Evolutionary conservation across 1,284 basidiomycete genomes (phyloP).

Genomic region (Coniophora puteana): DNA sequence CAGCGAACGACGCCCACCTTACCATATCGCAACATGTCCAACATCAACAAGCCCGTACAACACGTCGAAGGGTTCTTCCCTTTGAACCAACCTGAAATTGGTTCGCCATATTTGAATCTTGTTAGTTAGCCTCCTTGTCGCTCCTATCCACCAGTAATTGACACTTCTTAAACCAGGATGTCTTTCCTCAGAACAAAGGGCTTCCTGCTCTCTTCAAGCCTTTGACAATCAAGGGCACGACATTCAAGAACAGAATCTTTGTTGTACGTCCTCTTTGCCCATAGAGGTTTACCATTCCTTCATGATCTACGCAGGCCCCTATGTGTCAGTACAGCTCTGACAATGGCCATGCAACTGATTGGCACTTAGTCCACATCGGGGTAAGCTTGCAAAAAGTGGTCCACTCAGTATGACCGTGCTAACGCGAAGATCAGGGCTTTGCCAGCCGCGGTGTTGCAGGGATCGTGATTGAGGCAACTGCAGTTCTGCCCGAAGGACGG

Average conservation of each 20-base stretch:
- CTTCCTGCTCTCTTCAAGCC: conserved; percentile 67
- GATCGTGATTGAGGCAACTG: conserved; percentile 67
- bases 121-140: conserved; percentile 19
- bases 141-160: neutral
- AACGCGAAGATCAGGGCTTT: conserved; percentile 36
- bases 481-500: conserved; percentile 75
- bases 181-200: conserved; percentile 39
- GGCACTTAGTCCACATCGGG: conserved; percentile 76
- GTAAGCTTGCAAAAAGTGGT: conserved; percentile 28
- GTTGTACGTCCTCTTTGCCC: conserved; percentile 34
- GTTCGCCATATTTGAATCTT: conserved; percentile 37
- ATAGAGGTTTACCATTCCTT: neutral
- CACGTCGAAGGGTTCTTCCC: conserved; percentile 54
- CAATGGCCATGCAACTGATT: conserved; percentile 70
- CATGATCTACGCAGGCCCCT: conserved; percentile 45
- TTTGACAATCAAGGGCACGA: conserved; percentile 55
- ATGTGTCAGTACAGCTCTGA: conserved; percentile 80
- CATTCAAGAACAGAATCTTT: conserved; percentile 73
- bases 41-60: conserved; percentile 46
- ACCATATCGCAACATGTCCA: conserved; percentile 19
- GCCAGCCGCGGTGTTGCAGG: conserved; percentile 60
- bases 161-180: conserved; percentile 26
- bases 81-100: conserved; percentile 59
- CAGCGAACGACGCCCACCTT: conserved; percentile 2
- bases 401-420: conserved; percentile 1